Conservation (phyloP, 75 land plant species). For the Larix kaempferi region DNA sequence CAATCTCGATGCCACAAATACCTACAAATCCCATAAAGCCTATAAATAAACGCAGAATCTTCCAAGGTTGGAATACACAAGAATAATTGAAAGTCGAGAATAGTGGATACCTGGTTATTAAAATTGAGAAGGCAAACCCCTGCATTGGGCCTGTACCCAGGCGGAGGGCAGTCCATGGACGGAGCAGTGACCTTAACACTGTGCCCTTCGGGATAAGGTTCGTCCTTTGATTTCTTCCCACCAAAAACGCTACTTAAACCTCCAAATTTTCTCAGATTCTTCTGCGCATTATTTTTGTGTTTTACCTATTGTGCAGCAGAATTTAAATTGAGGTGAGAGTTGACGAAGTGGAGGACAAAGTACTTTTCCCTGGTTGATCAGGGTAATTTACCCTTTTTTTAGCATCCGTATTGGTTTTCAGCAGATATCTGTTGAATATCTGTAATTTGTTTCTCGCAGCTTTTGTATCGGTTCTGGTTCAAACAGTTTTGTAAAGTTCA, state of each 20-base stretch:
- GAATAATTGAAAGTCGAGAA: neutral
- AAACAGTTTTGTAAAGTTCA: too few species aligned
- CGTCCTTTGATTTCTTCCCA: neutral
- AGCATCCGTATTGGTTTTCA: too few species aligned
- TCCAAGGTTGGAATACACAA: neutral
- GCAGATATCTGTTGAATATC: too few species aligned
- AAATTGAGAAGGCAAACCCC: slow-evolving; percentile 51
- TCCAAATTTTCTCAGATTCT: neutral
- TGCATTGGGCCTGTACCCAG: slow-evolving; percentile 46
- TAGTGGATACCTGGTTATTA: slow-evolving; percentile 27
- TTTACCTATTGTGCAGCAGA: neutral
- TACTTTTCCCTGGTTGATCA: too few species aligned
- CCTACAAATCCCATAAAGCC: slow-evolving; percentile 29
- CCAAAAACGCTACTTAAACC: neutral
- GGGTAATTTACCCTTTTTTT: too few species aligned
- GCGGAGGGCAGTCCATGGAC: slow-evolving; percentile 23
- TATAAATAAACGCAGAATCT: neutral
- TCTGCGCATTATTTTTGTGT: neutral
- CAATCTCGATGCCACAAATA: slow-evolving; percentile 79
- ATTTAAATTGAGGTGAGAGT: neutral
- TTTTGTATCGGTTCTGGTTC: too few species aligned
- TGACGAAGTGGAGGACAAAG: neutral
- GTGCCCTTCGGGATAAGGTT: neutral
- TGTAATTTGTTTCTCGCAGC: too few species aligned
- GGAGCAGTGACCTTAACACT: neutral